Evolutionary conservation across 2,329 filamentous ascomycete genomes (phyloP).

Genomic region (Chaetomiaceae sp.): DNA sequence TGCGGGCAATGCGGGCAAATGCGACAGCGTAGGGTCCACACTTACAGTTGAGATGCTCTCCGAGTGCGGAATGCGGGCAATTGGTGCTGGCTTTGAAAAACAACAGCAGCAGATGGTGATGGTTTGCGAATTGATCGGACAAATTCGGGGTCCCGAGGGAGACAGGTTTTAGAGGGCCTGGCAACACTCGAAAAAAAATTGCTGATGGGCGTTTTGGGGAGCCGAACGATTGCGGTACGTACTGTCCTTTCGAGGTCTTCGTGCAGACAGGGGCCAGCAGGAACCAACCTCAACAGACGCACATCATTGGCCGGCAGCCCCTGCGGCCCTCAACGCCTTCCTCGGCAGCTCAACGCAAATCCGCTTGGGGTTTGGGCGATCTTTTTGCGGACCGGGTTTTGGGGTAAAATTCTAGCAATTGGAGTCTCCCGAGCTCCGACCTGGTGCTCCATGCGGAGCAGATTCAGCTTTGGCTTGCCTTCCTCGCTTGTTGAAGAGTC

Average conservation of each 20-base stretch:
- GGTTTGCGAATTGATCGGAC: background rate
- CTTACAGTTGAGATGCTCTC: slow-evolving; percentile 17
- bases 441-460: background rate
- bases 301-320: slow-evolving; percentile 15
- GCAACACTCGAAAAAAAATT: slow-evolving; percentile 12
- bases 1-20: slow-evolving; percentile 4
- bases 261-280: slow-evolving; percentile 6
- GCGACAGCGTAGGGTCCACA: slow-evolving; percentile 19
- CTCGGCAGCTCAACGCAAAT: slow-evolving; percentile 26
- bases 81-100: background rate
- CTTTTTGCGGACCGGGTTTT: slow-evolving; percentile 18
- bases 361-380: slow-evolving; percentile 12
- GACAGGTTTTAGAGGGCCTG: slow-evolving; percentile 2
- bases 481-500: too few relatives aligned
- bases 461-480: too few relatives aligned
- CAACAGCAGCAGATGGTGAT: slow-evolving; percentile 10
- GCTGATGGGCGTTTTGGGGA: slow-evolving; percentile 6
- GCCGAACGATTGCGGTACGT: slow-evolving; percentile 4
- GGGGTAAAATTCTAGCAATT: slow-evolving; percentile 14
- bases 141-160: slow-evolving; percentile 1
- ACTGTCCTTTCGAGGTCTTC: slow-evolving; percentile 7
- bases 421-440: slow-evolving; percentile 9
- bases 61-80: slow-evolving; percentile 4
- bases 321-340: slow-evolving; percentile 21
- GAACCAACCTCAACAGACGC: slow-evolving; percentile 19